Evolutionary conservation across 2,329 filamentous ascomycete species (phyloP).

Genomic region (Trichoderma sp.): DNA sequence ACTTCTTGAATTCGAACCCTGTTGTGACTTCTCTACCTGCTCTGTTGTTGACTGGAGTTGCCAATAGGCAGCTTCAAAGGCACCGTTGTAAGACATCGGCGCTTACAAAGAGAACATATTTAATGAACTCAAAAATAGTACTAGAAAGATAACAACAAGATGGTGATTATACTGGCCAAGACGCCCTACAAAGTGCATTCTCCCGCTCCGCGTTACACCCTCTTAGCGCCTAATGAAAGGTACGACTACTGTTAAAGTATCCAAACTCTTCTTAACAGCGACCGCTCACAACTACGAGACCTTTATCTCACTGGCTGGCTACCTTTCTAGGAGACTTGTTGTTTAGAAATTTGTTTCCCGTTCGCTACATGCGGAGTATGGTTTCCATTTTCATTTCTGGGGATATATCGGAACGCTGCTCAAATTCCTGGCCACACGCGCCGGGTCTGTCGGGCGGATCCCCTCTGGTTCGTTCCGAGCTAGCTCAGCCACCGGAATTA

Average conservation of each 20-base stretch:
- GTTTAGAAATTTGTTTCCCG: background rate
- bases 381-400: background rate
- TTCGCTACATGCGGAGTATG: background rate
- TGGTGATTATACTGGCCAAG: background rate
- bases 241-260: background rate
- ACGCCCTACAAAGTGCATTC: background rate
- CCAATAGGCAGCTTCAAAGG: background rate
- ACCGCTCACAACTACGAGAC: background rate
- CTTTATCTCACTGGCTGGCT: background rate
- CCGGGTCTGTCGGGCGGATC: background rate
- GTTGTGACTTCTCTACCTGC: too few species aligned
- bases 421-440: background rate
- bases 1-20: background rate
- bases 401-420: background rate
- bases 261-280: background rate
- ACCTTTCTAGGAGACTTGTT: background rate
- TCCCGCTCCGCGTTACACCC: background rate
- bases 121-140: background rate
- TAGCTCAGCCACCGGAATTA: conserved; percentile 2
- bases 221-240: background rate
- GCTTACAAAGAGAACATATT: background rate
- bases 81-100: background rate
- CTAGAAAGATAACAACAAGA: background rate
- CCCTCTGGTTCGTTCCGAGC: background rate
- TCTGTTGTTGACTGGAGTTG: background rate